A percentile compares a stretch with the other conserved stretches of the same genome.
These are phyloP conservation scores for Phytophthora rubi DNA, from an alignment of 352 stramenopile species.

Conservation along the genomic window DNA sequence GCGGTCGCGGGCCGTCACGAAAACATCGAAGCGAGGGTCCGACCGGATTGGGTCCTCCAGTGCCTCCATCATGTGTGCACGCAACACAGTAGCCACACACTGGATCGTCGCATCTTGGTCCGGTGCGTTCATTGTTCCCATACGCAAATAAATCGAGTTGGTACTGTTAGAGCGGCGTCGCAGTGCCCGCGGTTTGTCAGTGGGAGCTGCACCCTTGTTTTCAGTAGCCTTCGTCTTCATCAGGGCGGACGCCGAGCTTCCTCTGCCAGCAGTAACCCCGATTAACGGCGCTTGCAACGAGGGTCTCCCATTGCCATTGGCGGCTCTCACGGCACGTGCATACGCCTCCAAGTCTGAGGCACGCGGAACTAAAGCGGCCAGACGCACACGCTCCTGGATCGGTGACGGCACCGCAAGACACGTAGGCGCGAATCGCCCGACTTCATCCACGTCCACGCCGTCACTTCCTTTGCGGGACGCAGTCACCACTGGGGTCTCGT, in stretches of 20 bases:
- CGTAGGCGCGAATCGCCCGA: constrained; percentile 20
- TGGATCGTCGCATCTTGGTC: constrained; percentile 96
- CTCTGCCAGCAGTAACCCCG: constrained; percentile 20
- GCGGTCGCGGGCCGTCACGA: constrained; percentile 64
- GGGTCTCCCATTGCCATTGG: constrained; percentile 29
- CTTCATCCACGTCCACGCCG: constrained; percentile 34
- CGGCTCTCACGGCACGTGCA: constrained; percentile 38
- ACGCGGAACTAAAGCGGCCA: constrained; percentile 51
- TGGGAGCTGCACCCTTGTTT: constrained; percentile 22
- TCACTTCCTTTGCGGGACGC: constrained; percentile 53
- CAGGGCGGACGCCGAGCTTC: constrained; percentile 30
- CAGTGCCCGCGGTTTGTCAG: constrained; percentile 42
- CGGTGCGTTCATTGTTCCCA: constrained; percentile 94
- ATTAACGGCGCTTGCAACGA: constrained; percentile 33
- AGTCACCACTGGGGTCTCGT: constrained; percentile 74
- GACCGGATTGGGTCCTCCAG: constrained; percentile 56
- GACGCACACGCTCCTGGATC: constrained; percentile 72
- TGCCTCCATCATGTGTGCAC: constrained; percentile 95
- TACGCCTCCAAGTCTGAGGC: constrained; percentile 69
- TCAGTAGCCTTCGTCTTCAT: constrained; percentile 14
- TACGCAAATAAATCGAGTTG: constrained; percentile 92
- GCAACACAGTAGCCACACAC: constrained; percentile 96
- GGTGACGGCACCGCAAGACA: constrained; percentile 54
- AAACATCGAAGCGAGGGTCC: constrained; percentile 72
- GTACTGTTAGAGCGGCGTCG: constrained; percentile 95